Conservation (phyloP, 192 early-diverging fungal species). For the Nowakowskiella sp. region DNA sequence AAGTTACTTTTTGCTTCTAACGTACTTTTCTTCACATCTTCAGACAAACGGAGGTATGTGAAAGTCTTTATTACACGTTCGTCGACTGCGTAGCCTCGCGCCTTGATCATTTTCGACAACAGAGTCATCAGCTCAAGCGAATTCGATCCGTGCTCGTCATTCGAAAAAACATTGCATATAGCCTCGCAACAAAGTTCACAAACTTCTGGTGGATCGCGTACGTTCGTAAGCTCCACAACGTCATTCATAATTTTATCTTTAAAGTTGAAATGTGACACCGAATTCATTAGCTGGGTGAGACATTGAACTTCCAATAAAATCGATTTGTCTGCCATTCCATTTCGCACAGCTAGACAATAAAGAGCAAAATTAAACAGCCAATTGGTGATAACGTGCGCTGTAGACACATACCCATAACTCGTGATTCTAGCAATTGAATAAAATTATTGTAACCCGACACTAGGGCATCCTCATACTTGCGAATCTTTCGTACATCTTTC, state of each 20-base stretch:
- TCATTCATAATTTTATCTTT: conserved; percentile 80
- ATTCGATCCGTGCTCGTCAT: conserved; percentile 80
- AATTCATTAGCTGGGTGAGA: conserved; percentile 71
- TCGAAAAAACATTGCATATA: conserved; percentile 65
- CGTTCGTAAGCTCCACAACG: conserved; percentile 68
- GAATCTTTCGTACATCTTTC: conserved; percentile 82
- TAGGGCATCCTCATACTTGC: conserved; percentile 77
- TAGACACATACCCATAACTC: conserved; percentile 5
- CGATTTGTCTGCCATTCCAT: conserved; percentile 2
- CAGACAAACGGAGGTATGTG: conserved; percentile 71
- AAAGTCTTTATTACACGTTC: conserved; percentile 65
- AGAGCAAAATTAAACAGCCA: conserved; percentile 5
- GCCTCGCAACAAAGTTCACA: conserved; percentile 63
- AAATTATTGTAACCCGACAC: conserved; percentile 78
- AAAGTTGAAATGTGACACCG: conserved; percentile 93
- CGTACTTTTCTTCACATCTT: conserved; percentile 53
- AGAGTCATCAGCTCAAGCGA: conserved; percentile 80
- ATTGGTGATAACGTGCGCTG: background rate
- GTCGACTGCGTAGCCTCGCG: conserved; percentile 58
- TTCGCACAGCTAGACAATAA: conserved; percentile 9
- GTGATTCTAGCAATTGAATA: conserved; percentile 62
- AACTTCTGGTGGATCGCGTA: conserved; percentile 40
- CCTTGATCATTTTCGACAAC: conserved; percentile 79
- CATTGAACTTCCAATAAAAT: conserved; percentile 65
- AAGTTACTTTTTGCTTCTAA: conserved; percentile 7